These are phyloP conservation scores for Globisporangium viniferum DNA, from an alignment of 352 stramenopile species.

Conservation along the genomic window DNA sequence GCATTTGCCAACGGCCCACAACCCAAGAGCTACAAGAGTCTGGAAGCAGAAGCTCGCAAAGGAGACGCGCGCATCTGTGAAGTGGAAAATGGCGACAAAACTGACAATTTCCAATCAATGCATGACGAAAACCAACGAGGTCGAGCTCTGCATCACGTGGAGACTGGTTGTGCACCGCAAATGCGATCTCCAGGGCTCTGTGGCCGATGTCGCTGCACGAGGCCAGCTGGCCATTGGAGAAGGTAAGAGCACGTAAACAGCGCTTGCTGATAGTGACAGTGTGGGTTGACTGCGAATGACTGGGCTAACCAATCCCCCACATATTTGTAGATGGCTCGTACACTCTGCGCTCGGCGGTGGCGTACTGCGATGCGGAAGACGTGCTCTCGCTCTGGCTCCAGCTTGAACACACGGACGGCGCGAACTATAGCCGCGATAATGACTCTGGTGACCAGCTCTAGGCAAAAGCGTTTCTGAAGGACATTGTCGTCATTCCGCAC, in stretches of 20 bases:
- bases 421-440: background rate
- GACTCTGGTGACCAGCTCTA: background rate
- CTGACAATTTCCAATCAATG: background rate
- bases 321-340: slow-evolving; percentile 4
- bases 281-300: background rate
- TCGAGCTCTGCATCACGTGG: slow-evolving; percentile 9
- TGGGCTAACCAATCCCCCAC: background rate
- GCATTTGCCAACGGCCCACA: background rate
- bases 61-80: slow-evolving; percentile 18
- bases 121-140: background rate
- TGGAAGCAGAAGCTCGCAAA: slow-evolving; percentile 22
- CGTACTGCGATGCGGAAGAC: slow-evolving; percentile 21
- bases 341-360: slow-evolving; percentile 18
- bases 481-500: slow-evolving; percentile 4
- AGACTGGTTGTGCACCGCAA: slow-evolving; percentile 21
- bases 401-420: background rate
- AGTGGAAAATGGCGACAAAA: slow-evolving; percentile 19
- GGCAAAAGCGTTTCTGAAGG: background rate
- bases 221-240: slow-evolving; percentile 1
- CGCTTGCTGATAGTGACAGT: background rate
- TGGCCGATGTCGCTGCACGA: slow-evolving; percentile 15
- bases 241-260: background rate
- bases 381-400: slow-evolving; percentile 16
- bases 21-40: slow-evolving; percentile 2
- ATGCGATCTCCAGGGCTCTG: slow-evolving; percentile 14